Conservation (phyloP, 805 yeast genomes). For the Candida takata region DNA sequence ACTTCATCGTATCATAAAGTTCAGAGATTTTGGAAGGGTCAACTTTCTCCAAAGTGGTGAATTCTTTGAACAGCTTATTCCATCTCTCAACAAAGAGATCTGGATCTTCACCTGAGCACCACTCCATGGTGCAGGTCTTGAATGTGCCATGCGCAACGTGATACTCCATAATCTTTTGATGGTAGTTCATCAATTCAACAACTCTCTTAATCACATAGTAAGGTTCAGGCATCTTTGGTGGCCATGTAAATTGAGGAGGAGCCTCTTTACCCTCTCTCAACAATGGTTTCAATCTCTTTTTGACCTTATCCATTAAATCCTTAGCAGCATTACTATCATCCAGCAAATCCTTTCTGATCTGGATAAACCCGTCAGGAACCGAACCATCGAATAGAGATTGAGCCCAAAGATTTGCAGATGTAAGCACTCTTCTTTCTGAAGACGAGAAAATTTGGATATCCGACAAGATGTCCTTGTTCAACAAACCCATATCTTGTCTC, state of each 20-base stretch:
- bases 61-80: constrained; percentile 93
- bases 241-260: constrained; percentile 98
- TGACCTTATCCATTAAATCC: constrained; percentile 94
- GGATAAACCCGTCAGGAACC: constrained; percentile 70
- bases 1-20: constrained; percentile 96
- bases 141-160: constrained; percentile 53
- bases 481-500: constrained; percentile 82
- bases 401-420: constrained; percentile 86
- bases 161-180: constrained; percentile 72
- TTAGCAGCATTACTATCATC: constrained; percentile 99
- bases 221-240: constrained; percentile 96
- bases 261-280: constrained; percentile 94
- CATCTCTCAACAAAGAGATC: constrained; percentile 86
- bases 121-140: constrained; percentile 60
- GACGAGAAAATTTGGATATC: constrained; percentile 85
- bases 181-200: constrained; percentile 91
- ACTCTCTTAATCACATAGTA: constrained; percentile 89
- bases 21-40: constrained; percentile 97
- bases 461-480: constrained; percentile 77
- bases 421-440: constrained; percentile 89
- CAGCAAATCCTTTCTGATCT: constrained; percentile 79
- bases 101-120: constrained; percentile 99
- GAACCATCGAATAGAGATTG: constrained; percentile 57
- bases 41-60: constrained; percentile 86
- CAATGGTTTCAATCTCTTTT: constrained; percentile 90